Percentiles rank a stretch among this genome's conserved stretches.
These are phyloP conservation scores for Colletotrichum eleusines DNA, from an alignment of 2,329 filamentous ascomycete genomes.

Conservation along the genomic window DNA sequence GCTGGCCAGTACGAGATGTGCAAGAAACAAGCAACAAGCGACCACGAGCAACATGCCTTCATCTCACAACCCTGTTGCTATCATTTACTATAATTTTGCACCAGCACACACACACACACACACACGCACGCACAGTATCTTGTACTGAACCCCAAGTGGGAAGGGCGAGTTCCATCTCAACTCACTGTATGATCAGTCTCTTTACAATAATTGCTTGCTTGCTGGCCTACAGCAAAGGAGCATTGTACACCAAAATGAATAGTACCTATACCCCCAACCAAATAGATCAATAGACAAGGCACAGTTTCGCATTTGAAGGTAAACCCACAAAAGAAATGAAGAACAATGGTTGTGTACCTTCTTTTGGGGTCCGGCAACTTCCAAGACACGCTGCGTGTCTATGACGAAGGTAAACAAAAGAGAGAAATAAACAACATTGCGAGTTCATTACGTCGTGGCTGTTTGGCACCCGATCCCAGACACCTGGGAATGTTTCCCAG, in stretches of 20 bases:
- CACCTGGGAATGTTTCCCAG: not conserved
- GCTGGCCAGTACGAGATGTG: not conserved
- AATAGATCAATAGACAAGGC: slow-evolving; percentile 5
- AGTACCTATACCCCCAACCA: not conserved
- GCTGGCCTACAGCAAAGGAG: not conserved
- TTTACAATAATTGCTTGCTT: not conserved
- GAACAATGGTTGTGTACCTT: not conserved
- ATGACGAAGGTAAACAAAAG: not conserved
- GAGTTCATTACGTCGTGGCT: not conserved
- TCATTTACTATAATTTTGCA: not conserved
- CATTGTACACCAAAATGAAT: not conserved
- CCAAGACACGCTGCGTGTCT: not conserved
- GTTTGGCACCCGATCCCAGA: too few species aligned
- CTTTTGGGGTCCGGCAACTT: not conserved
- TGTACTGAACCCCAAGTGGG: slow-evolving; percentile 4
- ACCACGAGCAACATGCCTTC: not conserved
- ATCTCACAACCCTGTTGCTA: not conserved
- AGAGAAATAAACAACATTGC: not conserved
- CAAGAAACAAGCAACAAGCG: not conserved
- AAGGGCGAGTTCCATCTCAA: slow-evolving; percentile 12
- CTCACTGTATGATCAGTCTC: slow-evolving; percentile 14
- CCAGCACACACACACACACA: not conserved
- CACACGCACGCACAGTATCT: slow-evolving; percentile 1
- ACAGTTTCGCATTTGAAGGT: not conserved
- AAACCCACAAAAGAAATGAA: too few species aligned